These are phyloP conservation scores for Colletotrichum filicis DNA, from an alignment of 2,329 filamentous ascomycete genomes.

Conservation along the genomic window DNA sequence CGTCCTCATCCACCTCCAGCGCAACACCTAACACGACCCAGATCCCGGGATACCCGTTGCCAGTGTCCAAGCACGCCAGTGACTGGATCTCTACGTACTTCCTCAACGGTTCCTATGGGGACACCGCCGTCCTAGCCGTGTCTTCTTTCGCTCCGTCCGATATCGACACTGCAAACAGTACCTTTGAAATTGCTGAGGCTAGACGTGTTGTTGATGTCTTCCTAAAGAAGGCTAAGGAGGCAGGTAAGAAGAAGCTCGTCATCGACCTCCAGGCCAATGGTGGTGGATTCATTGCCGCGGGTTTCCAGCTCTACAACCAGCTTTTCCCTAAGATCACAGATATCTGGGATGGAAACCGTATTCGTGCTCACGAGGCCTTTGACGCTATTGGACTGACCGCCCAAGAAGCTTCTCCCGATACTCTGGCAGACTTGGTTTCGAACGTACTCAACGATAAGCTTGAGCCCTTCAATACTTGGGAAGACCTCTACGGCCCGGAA, in stretches of 20 bases:
- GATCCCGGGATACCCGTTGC: conserved; percentile 40
- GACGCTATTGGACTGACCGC: conserved; percentile 29
- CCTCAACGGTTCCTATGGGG: conserved; percentile 42
- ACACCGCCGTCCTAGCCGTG: conserved; percentile 42
- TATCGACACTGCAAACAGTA: background rate
- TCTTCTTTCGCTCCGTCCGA: conserved; percentile 36
- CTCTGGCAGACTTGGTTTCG: conserved; percentile 9
- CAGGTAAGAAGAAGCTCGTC: conserved; percentile 68
- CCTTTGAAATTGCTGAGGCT: conserved; percentile 36
- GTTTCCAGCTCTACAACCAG: conserved; percentile 59
- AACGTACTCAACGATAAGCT: conserved; percentile 39
- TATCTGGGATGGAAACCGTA: conserved; percentile 34
- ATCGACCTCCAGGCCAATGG: conserved; percentile 72
- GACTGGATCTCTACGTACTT: conserved; percentile 43
- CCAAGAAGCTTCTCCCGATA: background rate
- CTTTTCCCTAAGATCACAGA: conserved; percentile 43
- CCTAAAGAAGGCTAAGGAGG: conserved; percentile 55
- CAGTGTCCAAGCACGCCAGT: conserved; percentile 38
- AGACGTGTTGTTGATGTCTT: conserved; percentile 48
- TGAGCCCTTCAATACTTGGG: conserved; percentile 45
- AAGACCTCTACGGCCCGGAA: conserved; percentile 11
- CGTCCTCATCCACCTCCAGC: background rate
- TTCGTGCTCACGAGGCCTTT: conserved; percentile 34
- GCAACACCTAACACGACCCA: conserved; percentile 1
- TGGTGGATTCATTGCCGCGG: conserved; percentile 63